phyloP scores from a whole-genome alignment of 306 rosid genomes.

The Cicer chorassanicum region DNA sequence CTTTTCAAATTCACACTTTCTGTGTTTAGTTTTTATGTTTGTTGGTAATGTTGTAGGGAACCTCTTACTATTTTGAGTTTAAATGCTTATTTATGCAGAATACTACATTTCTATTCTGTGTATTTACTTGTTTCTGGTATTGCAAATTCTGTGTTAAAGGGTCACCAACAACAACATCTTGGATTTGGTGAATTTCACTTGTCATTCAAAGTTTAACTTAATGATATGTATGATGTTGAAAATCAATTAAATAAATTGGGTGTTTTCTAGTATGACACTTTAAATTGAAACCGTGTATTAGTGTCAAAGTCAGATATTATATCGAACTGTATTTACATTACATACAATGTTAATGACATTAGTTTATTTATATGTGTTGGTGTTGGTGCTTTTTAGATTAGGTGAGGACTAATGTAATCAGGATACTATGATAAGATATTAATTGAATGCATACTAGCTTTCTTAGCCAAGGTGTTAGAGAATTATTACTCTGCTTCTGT shows the following conservation, averaged over 20 bases:
- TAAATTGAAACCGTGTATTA: no score
- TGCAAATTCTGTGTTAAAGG: background rate
- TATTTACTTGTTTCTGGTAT: constrained; percentile 1
- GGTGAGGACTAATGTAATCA: background rate
- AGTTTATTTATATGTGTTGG: no score
- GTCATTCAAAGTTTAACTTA: background rate
- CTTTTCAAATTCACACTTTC: background rate
- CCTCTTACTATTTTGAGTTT: constrained; percentile 21
- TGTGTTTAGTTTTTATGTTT: constrained; percentile 27
- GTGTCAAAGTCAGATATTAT: no score
- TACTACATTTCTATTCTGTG: constrained; percentile 28
- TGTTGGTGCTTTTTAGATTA: background rate
- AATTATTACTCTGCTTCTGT: constrained; percentile 6
- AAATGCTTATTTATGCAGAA: constrained; percentile 43
- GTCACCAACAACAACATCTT: background rate
- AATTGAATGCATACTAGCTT: background rate
- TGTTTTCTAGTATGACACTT: no score
- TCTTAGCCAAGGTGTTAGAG: background rate
- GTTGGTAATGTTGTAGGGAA: constrained; percentile 41
- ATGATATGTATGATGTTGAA: constrained; percentile 1
- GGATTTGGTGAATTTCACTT: background rate
- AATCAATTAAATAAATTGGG: background rate
- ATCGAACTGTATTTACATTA: no score
- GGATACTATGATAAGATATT: background rate
- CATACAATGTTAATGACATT: no score